Percentiles rank a stretch among this genome's conserved stretches.
These are phyloP conservation scores for Pythium diclinum DNA, from an alignment of 352 stramenopile genomes.

Conservation along the genomic window DNA sequence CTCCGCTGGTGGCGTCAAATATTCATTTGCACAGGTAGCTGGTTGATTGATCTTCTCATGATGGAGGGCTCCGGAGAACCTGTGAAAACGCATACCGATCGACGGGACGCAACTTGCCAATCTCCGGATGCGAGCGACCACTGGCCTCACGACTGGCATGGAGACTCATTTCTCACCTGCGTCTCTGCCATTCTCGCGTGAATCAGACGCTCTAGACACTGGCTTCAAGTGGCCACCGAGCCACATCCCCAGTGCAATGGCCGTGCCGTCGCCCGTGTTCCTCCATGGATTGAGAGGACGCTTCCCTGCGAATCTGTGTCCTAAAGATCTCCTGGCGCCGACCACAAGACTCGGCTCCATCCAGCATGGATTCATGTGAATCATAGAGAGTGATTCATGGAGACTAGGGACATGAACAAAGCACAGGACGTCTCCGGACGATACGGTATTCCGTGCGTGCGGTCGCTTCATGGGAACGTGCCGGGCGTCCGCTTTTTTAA, in stretches of 20 bases:
- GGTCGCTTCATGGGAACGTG: slow-evolving; percentile 4
- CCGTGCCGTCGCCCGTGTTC: not conserved
- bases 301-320: not conserved
- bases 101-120: not conserved
- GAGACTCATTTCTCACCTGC: not conserved
- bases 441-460: not conserved
- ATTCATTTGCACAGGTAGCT: not conserved
- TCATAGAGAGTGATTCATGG: not conserved
- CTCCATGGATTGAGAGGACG: not conserved
- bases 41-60: not conserved
- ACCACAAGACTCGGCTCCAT: not conserved
- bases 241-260: not conserved
- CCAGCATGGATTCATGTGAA: not conserved
- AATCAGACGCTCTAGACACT: not conserved
- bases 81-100: not conserved
- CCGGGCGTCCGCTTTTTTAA: slow-evolving; percentile 5
- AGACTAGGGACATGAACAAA: not conserved
- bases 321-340: not conserved
- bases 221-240: slow-evolving; percentile 5
- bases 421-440: not conserved
- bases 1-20: not conserved
- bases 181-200: not conserved
- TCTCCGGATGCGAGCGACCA: slow-evolving; percentile 1
- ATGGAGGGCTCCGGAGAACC: not conserved
- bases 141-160: not conserved